Percentiles rank a stretch among this genome's conserved stretches.
Conservation (phyloP, 768 basidiomycete species). For the Tulasnella sp. region DNA sequence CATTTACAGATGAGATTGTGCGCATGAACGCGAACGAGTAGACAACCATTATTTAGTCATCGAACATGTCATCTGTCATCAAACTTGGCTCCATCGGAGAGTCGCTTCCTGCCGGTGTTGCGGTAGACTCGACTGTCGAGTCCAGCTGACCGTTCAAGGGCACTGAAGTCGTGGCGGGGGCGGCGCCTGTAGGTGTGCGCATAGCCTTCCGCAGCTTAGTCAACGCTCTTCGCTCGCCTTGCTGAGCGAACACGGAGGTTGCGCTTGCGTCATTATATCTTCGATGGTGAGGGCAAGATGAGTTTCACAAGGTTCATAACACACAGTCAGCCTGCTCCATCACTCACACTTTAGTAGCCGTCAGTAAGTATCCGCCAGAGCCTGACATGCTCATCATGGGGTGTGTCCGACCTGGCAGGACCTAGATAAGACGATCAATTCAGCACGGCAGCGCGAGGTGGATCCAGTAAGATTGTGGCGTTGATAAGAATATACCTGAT, state of each 20-base stretch:
- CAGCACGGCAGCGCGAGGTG: neutral
- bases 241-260: constrained; percentile 35
- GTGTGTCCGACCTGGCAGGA: constrained; percentile 93
- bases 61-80: too few relatives aligned
- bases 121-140: too few relatives aligned
- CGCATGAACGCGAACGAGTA: neutral
- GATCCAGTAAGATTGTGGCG: too few relatives aligned
- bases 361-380: constrained; percentile 78
- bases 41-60: too few relatives aligned
- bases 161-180: too few relatives aligned
- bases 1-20: constrained; percentile 46
- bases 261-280: constrained; percentile 61
- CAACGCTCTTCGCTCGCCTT: neutral
- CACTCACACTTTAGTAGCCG: constrained; percentile 69
- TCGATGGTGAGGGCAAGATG: neutral
- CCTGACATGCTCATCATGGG: constrained; percentile 87
- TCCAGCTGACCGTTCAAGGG: too few relatives aligned
- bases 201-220: too few relatives aligned
- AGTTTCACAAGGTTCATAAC: constrained; percentile 21
- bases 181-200: too few relatives aligned
- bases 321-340: neutral
- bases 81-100: too few relatives aligned
- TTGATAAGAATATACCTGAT: constrained; percentile 47
- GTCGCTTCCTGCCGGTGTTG: too few relatives aligned
- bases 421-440: constrained; percentile 27